phyloP scores from a whole-genome alignment of 75 land plant species.

The Cryptomeria japonica region DNA sequence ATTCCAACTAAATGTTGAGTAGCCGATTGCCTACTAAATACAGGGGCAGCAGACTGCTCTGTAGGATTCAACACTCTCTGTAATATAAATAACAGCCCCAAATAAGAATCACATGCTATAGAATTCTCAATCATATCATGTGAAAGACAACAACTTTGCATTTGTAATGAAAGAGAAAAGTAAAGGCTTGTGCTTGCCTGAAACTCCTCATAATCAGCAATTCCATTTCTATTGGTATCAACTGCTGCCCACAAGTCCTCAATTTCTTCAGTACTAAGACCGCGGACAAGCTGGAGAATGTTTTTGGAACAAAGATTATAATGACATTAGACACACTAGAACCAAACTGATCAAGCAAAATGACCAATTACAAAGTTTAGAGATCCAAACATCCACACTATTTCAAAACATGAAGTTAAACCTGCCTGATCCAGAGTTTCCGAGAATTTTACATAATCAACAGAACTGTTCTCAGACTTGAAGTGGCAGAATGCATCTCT shows the following conservation, averaged over 20 bases:
- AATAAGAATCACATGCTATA: neutral
- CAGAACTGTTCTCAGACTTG: conserved; percentile 33
- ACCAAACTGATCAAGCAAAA: neutral
- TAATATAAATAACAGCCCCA: neutral
- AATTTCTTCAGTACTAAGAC: conserved; percentile 49
- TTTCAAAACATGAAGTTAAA: neutral
- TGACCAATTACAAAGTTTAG: neutral
- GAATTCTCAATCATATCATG: neutral
- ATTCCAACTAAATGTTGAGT: neutral
- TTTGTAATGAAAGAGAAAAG: neutral
- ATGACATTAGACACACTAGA: neutral
- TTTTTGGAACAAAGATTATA: neutral
- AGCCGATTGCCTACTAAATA: neutral
- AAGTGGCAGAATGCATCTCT: conserved; percentile 62
- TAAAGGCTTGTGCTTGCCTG: conserved; percentile 28
- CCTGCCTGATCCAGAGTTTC: conserved; percentile 58
- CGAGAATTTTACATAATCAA: conserved; percentile 52
- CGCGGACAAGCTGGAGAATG: conserved; percentile 25
- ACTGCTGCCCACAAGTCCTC: conserved; percentile 58
- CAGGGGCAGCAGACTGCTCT: neutral
- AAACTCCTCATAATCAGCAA: conserved; percentile 61
- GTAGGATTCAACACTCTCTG: conserved; percentile 1
- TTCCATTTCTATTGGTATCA: conserved; percentile 61
- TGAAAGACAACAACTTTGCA: neutral
- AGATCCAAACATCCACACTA: neutral